Conservation (phyloP, 306 rosid genomes). For the Casuarina glauca region DNA sequence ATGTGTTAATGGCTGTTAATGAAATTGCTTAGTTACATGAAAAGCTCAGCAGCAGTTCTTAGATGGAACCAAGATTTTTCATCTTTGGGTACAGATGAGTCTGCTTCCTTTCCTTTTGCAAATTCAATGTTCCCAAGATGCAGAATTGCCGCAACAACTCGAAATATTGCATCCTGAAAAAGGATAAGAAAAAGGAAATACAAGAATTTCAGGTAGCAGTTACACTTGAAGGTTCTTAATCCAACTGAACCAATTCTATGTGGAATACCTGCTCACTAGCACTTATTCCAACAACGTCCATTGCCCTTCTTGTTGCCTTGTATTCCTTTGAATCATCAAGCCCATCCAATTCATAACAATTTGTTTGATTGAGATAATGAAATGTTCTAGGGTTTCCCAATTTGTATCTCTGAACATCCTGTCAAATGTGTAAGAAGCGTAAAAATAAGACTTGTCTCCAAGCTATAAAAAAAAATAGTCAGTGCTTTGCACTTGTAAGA, state of each 20-base stretch:
- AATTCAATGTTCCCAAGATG: conserved; percentile 98
- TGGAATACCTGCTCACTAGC: conserved; percentile 78
- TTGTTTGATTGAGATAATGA: conserved; percentile 91
- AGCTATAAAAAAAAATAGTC: conserved; percentile 2
- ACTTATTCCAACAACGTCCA: conserved; percentile 95
- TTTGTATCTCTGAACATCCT: conserved; percentile 81
- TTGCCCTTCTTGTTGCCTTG: conserved; percentile 77
- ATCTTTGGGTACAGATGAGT: conserved; percentile 88
- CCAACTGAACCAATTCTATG: conserved; percentile 27
- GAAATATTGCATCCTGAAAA: conserved; percentile 90
- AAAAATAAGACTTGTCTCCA: conserved; percentile 19
- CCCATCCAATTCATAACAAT: conserved; percentile 84
- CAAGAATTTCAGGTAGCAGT: conserved; percentile 25
- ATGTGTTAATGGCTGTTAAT: conserved; percentile 27
- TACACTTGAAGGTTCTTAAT: conserved; percentile 21
- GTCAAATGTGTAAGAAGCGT: conserved; percentile 26
- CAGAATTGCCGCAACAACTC: conserved; percentile 95
- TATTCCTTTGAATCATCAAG: conserved; percentile 84
- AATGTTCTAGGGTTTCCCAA: conserved; percentile 81
- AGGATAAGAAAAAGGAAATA: conserved; percentile 15
- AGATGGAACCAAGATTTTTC: conserved; percentile 88
- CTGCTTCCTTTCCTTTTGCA: conserved; percentile 85
- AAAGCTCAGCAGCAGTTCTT: conserved; percentile 86
- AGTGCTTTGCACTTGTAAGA: not conserved
- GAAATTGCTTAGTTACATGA: conserved; percentile 53